phyloP scores from a whole-genome alignment of 192 early-diverging fungal genomes.

The Backusella parvicylindrica region DNA sequence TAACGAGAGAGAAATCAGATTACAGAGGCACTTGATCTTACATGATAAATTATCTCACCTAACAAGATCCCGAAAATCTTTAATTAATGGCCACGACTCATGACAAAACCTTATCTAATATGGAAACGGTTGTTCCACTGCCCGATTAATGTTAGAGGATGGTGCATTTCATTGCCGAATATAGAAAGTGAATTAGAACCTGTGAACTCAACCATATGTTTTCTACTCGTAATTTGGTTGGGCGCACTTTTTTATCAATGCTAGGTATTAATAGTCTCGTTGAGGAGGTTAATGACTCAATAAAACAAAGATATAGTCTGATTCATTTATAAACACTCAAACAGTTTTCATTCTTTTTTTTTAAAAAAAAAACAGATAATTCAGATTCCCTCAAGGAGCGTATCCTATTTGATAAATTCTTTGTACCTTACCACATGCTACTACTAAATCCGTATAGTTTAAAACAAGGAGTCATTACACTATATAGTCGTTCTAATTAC shows the following conservation, averaged over 20 bases:
- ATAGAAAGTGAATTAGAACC: neutral
- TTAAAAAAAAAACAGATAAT: too few species aligned
- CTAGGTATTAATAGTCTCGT: too few species aligned
- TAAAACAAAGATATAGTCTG: too few species aligned
- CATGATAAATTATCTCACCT: neutral
- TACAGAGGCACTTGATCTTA: neutral
- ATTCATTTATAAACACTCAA: too few species aligned
- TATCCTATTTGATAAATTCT: too few species aligned
- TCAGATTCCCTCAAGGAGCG: too few species aligned
- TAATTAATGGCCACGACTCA: neutral
- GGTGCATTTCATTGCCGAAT: neutral
- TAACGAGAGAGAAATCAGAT: neutral
- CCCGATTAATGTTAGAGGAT: neutral
- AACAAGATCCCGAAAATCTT: neutral
- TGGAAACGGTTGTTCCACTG: neutral
- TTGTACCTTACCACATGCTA: too few species aligned
- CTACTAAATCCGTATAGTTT: too few species aligned
- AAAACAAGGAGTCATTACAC: too few species aligned
- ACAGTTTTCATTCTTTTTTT: too few species aligned
- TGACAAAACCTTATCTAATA: neutral
- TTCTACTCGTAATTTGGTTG: neutral
- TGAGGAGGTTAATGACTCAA: too few species aligned
- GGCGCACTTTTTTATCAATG: neutral
- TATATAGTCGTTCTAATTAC: too few species aligned
- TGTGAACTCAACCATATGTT: neutral